Conservation (phyloP, 768 basidiomycete species). For the Pluteus cervinus region DNA sequence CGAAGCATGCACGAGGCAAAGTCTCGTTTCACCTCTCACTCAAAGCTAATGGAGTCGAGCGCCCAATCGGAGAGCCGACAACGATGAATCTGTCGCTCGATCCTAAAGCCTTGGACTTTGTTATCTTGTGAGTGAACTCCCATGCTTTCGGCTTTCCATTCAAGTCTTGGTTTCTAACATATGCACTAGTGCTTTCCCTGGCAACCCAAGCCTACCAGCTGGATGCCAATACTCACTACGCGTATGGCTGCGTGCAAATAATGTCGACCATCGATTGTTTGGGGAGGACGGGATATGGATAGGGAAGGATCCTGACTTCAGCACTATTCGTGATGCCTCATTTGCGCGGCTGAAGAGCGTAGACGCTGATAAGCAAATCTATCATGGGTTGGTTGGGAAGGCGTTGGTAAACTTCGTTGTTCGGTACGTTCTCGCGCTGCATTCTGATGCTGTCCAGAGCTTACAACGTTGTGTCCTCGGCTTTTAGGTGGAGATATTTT, state of each 20-base stretch:
- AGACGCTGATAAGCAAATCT: slow-evolving; percentile 40
- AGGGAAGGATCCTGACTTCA: slow-evolving; percentile 61
- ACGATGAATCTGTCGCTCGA: slow-evolving; percentile 43
- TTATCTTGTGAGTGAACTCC: slow-evolving; percentile 46
- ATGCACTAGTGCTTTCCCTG: slow-evolving; percentile 45
- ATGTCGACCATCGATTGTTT: slow-evolving; percentile 59
- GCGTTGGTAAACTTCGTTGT: slow-evolving; percentile 52
- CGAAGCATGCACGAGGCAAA: slow-evolving; percentile 34
- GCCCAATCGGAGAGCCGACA: slow-evolving; percentile 42
- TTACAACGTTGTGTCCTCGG: background rate
- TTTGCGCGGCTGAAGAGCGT: slow-evolving; percentile 43
- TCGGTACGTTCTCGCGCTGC: slow-evolving; percentile 29
- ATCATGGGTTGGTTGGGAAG: slow-evolving; percentile 49
- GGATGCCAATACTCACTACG: slow-evolving; percentile 52
- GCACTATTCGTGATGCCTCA: slow-evolving; percentile 47
- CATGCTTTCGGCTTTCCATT: background rate
- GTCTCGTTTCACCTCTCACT: slow-evolving; percentile 51
- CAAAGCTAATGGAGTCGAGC: slow-evolving; percentile 49
- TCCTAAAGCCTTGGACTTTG: slow-evolving; percentile 50
- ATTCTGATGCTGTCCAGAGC: background rate
- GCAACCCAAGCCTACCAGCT: slow-evolving; percentile 48
- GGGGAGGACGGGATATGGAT: slow-evolving; percentile 62
- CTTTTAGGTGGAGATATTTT: slow-evolving; percentile 42
- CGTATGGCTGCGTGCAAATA: slow-evolving; percentile 55
- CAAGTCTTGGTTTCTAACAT: background rate